Evolutionary conservation across 371 early-diverging fungal genomes (phyloP), one percentile per base, ranked within the genome.

Genomic region (Rhizomucor miehei): DNA sequence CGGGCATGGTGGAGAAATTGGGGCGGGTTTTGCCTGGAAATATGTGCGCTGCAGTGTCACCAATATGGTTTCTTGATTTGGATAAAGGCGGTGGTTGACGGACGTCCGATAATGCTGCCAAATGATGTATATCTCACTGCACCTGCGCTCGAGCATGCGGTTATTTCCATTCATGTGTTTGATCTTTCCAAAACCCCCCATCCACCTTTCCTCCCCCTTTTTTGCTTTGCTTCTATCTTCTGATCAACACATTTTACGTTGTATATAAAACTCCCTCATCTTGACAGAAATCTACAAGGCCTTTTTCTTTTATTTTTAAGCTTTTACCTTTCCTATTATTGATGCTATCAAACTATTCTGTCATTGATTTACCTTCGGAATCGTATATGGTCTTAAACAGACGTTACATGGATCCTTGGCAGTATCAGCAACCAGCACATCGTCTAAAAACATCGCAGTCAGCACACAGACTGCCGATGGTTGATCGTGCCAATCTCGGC

Each of bases 341-440:
- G 8, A 29, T 29, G 29, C 29, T 29, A 29, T 29, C 29, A 29
- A 48, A 25, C 25, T 48, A 36, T 17, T 48, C 48, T 48, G 48
- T 25, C 14, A 36, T 48, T 36, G 48, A 48, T 14, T 36, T 48
- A 12, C 48, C 48, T 36, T 25, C 48, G 34, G 48, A 48, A 36
- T 37, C 48, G 11, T 36, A 36, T 17, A 48, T 48, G 34, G 37
- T 48, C 14, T 37, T 19, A 36, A 16, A 35, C 23, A n/a, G 23
- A 25, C 21, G 29, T 8, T 29, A 29, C 29, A 29, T 29, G 29
- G 29, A 21, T 24, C 14, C 14, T 13, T 24, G 11, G 29, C 24
- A 11, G 23, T 12, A 1, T 25, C 21, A 21, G 20, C 46, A 46
- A 6, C 25, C 19, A 21, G n/a, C n/a, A 24, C 6, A 13, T 11